Percentiles rank a stretch among this genome's conserved stretches.
These are phyloP conservation scores for Globisporangium nunn DNA, from an alignment of 352 stramenopile genomes.

Conservation along the genomic window DNA sequence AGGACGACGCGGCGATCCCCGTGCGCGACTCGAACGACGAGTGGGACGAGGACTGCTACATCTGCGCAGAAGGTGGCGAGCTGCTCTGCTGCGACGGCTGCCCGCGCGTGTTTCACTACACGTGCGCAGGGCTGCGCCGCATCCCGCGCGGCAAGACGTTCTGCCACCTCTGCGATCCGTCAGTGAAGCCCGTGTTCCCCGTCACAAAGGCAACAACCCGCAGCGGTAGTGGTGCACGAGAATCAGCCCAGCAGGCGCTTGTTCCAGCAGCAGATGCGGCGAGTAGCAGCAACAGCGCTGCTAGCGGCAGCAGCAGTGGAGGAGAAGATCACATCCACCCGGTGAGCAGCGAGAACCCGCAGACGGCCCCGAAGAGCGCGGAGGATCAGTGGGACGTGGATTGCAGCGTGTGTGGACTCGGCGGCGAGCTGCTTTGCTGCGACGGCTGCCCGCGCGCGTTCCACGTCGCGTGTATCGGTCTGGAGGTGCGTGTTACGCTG, in stretches of 20 bases:
- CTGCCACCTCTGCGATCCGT: conserved; percentile 69
- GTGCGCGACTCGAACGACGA: conserved; percentile 58
- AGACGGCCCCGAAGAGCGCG: conserved; percentile 25
- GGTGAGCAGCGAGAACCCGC: conserved; percentile 1
- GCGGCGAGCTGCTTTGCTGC: conserved; percentile 87
- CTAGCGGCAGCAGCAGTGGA: not conserved
- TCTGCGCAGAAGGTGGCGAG: conserved; percentile 82
- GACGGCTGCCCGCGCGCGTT: conserved; percentile 90
- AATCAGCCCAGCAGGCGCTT: not conserved
- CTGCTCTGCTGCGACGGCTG: conserved; percentile 90
- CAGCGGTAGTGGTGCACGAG: not conserved
- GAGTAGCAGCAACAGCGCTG: not conserved
- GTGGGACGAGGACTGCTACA: conserved; percentile 87
- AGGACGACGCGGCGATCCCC: conserved; percentile 15
- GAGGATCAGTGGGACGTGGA: conserved; percentile 85
- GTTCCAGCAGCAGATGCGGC: not conserved
- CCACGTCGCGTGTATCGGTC: conserved; percentile 80
- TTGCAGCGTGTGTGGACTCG: conserved; percentile 81
- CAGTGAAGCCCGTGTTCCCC: conserved; percentile 61
- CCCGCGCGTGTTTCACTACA: conserved; percentile 87
- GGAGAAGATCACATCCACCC: conserved; percentile 8
- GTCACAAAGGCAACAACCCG: conserved; percentile 12
- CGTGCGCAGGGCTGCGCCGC: conserved; percentile 74
- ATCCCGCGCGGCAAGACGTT: conserved; percentile 83
- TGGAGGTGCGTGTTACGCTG: conserved; percentile 22